phyloP scores from a whole-genome alignment of 2,329 filamentous ascomycete species.

The Pleomassaria siparia region DNA sequence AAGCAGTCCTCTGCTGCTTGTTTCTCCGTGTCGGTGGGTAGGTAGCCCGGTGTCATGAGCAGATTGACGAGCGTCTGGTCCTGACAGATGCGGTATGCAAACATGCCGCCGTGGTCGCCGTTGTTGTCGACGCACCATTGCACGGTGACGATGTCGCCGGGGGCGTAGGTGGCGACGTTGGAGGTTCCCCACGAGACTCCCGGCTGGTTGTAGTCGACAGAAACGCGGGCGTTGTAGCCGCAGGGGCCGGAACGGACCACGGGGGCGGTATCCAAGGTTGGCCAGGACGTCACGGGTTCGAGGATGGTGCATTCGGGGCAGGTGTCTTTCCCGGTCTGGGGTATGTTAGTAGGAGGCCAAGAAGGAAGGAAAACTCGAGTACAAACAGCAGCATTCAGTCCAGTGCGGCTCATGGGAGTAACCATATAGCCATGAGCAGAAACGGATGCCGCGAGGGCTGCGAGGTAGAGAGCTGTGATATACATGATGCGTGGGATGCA shows the following conservation, averaged over 20 bases:
- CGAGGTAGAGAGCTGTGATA: conserved; percentile 14
- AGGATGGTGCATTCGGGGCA: conserved; percentile 40
- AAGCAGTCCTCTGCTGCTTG: conserved; percentile 38
- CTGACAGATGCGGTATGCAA: conserved; percentile 38
- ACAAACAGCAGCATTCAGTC: conserved; percentile 32
- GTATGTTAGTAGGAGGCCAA: neutral
- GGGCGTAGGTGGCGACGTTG: conserved; percentile 33
- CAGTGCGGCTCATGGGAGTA: conserved; percentile 37
- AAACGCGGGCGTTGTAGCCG: conserved; percentile 40
- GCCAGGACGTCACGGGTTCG: conserved; percentile 38
- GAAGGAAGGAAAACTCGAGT: neutral
- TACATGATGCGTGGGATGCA: conserved; percentile 17
- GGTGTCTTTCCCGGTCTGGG: conserved; percentile 29
- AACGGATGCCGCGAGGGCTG: conserved; percentile 22
- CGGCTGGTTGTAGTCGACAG: conserved; percentile 37
- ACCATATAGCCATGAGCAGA: conserved; percentile 36
- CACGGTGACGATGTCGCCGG: conserved; percentile 31
- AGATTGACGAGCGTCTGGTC: conserved; percentile 35
- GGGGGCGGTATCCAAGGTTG: conserved; percentile 27
- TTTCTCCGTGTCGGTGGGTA: conserved; percentile 38
- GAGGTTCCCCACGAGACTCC: conserved; percentile 31
- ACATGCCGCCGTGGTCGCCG: conserved; percentile 39
- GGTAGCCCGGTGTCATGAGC: conserved; percentile 30
- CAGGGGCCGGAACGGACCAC: conserved; percentile 37
- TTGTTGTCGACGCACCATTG: conserved; percentile 40